Percentiles rank a stretch among this genome's conserved stretches.
Evolutionary conservation across 768 basidiomycete genomes (phyloP).

Genomic region (Termitomyces sp.): DNA sequence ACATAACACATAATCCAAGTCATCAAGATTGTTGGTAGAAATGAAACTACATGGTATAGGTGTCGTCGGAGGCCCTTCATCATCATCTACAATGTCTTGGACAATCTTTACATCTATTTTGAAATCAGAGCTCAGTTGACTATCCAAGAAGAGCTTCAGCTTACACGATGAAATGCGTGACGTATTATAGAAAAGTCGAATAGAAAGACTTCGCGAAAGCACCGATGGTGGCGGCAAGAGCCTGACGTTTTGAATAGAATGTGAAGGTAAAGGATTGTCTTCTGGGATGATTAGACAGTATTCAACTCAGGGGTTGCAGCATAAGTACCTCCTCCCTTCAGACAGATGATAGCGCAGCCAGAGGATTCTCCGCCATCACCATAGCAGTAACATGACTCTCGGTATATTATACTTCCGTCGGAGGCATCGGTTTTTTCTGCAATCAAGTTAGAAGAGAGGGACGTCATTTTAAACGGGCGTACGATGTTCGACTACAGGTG

Average conservation of each 20-base stretch:
- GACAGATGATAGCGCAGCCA: constrained; percentile 39
- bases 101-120: constrained; percentile 17
- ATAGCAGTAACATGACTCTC: constrained; percentile 42
- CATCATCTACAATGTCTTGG: constrained; percentile 21
- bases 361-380: constrained; percentile 26
- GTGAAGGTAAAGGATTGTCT: constrained; percentile 8
- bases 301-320: not conserved
- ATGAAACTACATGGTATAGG: constrained; percentile 48
- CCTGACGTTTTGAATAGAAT: not conserved
- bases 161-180: constrained; percentile 22
- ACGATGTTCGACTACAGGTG: constrained; percentile 40
- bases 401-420: constrained; percentile 23
- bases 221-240: not conserved
- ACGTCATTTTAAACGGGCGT: not conserved
- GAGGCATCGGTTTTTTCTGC: constrained; percentile 4
- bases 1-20: constrained; percentile 56
- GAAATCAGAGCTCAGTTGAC: not conserved
- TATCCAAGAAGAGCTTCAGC: constrained; percentile 4
- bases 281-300: not conserved
- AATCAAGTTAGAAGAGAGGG: not conserved
- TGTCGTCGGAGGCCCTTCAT: constrained; percentile 32
- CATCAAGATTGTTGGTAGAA: constrained; percentile 30
- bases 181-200: constrained; percentile 42
- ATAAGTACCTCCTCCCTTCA: constrained; percentile 28
- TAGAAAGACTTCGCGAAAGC: constrained; percentile 22